Percentiles rank a stretch among this genome's conserved stretches.
Evolutionary conservation across 2,329 filamentous ascomycete species (phyloP).

Genomic region (Pestalotiopsis fici): DNA sequence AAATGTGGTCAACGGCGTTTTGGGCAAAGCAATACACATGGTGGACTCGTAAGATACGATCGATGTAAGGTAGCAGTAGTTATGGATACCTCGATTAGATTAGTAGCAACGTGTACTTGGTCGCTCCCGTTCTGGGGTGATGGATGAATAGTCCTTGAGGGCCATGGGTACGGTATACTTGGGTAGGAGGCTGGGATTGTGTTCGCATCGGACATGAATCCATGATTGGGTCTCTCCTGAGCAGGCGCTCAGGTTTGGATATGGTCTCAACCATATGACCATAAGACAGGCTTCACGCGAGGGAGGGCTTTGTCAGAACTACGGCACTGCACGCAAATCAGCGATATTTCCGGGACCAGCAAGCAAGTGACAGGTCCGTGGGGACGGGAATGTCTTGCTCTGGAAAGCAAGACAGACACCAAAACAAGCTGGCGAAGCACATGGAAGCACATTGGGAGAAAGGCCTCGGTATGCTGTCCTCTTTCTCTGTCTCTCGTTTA

Average conservation of each 20-base stretch:
- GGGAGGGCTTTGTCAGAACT: background rate
- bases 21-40: background rate
- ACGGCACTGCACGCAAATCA: background rate
- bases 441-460: background rate
- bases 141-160: background rate
- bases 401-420: background rate
- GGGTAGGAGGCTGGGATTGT: background rate
- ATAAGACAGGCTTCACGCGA: background rate
- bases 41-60: background rate
- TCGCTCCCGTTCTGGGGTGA: background rate
- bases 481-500: background rate
- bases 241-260: background rate
- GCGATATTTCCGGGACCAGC: background rate
- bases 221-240: background rate
- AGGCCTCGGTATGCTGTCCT: background rate
- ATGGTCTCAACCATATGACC: background rate
- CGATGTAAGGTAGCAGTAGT: background rate
- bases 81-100: background rate
- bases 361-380: background rate
- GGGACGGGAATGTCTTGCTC: background rate
- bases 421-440: background rate
- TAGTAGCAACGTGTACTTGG: background rate
- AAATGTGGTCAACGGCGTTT: background rate
- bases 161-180: background rate
- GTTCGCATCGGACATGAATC: background rate